These are phyloP conservation scores for Colletotrichum agaves DNA, from an alignment of 2,329 filamentous ascomycete species.

Conservation along the genomic window DNA sequence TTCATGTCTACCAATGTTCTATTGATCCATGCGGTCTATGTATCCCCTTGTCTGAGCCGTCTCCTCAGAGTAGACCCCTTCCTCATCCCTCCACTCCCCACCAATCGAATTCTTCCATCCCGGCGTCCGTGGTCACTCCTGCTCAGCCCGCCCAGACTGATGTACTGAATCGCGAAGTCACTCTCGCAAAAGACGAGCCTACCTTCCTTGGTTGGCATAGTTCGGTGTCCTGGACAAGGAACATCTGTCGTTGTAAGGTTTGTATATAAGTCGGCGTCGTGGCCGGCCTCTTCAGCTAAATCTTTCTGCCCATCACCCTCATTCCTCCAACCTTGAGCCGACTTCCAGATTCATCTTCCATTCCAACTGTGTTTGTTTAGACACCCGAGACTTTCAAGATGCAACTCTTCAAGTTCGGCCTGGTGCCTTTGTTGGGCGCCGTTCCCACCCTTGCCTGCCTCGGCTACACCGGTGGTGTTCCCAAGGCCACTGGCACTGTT, in stretches of 20 bases:
- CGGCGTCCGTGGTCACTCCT: background rate
- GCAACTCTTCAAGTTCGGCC: conserved; percentile 35
- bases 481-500: conserved; percentile 43
- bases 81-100: background rate
- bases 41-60: background rate
- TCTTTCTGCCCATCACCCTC: conserved; percentile 13
- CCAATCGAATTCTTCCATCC: background rate
- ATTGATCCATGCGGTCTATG: background rate
- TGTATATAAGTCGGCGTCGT: conserved; percentile 23
- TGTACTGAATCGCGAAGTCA: conserved; percentile 1
- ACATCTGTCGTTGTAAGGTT: background rate
- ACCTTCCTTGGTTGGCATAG: background rate
- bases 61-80: background rate
- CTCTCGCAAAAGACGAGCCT: background rate
- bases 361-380: background rate
- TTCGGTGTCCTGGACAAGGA: background rate
- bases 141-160: background rate
- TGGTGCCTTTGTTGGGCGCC: conserved; percentile 41
- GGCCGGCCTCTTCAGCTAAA: background rate
- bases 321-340: conserved; percentile 22
- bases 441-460: conserved; percentile 46
- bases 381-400: conserved; percentile 6
- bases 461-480: conserved; percentile 46
- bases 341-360: conserved; percentile 19
- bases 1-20: conserved; percentile 7